Base-by-base conservation (phyloP, 306 rosid genomes). In the Pachyrhizus erosus region DNA sequence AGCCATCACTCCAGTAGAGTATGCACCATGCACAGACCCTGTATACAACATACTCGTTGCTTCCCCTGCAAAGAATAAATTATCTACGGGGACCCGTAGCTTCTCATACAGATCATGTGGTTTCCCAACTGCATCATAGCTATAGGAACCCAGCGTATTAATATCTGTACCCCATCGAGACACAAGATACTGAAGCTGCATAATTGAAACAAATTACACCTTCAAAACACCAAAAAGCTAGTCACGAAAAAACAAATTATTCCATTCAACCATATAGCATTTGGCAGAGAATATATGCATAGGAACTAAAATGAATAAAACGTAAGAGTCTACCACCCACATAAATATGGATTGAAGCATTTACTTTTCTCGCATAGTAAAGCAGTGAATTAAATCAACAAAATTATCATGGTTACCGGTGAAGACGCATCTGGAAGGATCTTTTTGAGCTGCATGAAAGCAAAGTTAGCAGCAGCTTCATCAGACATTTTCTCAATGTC, bases 401-500 rank as follows among this genome's bases (percentile, higher is more conserved):
- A 73, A 43, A 79, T 3, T 14, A 48, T 43, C 49, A 60, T 68
- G 71, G 73, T 86, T 90, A 96, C 98, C 76, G 99, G 99, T 46
- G 88, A 65, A 83, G 98, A 90, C 62, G 99, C 97, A 75, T 96
- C 97, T 13, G 98, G 99, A 79, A 96, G 97, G 77, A 96, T 96
- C 86, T 85, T 93, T 82, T 90, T 89, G 71, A 96, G 99, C 74
- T 96, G 98, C 17, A 31, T 66, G 61, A 78, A 91, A 80, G 99
- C 99, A 77, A 93, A 93, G 81, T 84, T 76, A 66, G 94, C 97
- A 88, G 99, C 98, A 43, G 92, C 96, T 92, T 96, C 99, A 90
- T 96, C 98, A 87, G 99, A 96, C 99, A 93, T 90, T 84, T 96
- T 96, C 87, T 93, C 98, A 55, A 93, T 90, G 94, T 96, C 98